These are phyloP conservation scores for Hypoxylon sp. DNA, from an alignment of 2,329 filamentous ascomycete genomes.

Conservation along the genomic window DNA sequence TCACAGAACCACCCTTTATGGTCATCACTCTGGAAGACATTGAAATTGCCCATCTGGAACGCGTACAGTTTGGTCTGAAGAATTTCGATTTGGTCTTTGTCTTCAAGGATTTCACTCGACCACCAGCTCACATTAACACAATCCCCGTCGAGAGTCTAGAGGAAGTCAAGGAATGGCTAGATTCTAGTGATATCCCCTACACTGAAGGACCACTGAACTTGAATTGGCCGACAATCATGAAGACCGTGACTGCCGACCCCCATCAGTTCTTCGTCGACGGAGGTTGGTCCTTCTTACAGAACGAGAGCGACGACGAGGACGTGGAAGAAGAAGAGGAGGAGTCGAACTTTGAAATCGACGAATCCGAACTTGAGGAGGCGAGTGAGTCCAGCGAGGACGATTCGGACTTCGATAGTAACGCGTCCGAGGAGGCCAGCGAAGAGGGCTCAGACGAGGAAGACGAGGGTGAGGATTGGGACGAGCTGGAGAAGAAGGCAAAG, in stretches of 20 bases:
- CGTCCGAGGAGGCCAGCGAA: slow-evolving; percentile 84
- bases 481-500: slow-evolving; percentile 90
- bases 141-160: slow-evolving; percentile 97
- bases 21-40: slow-evolving; percentile 96
- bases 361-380: slow-evolving; percentile 86
- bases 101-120: slow-evolving; percentile 95
- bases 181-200: slow-evolving; percentile 94
- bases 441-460: slow-evolving; percentile 74
- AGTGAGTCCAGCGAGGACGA: slow-evolving; percentile 85
- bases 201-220: slow-evolving; percentile 96
- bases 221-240: slow-evolving; percentile 99
- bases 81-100: slow-evolving; percentile 99
- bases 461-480: slow-evolving; percentile 93
- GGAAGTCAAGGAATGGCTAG: slow-evolving; percentile 96
- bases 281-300: slow-evolving; percentile 92
- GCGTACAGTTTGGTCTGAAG: slow-evolving; percentile 96
- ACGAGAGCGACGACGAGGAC: slow-evolving; percentile 88
- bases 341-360: slow-evolving; percentile 90
- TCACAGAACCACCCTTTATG: slow-evolving; percentile 97
- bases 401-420: slow-evolving; percentile 93
- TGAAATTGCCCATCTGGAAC: slow-evolving; percentile 94
- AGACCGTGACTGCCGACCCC: slow-evolving; percentile 94
- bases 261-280: slow-evolving; percentile 96
- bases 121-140: slow-evolving; percentile 95
- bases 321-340: slow-evolving; percentile 89